Base-by-base conservation (phyloP, 176 grass and related monocot species). In the Zoysia japonica region DNA sequence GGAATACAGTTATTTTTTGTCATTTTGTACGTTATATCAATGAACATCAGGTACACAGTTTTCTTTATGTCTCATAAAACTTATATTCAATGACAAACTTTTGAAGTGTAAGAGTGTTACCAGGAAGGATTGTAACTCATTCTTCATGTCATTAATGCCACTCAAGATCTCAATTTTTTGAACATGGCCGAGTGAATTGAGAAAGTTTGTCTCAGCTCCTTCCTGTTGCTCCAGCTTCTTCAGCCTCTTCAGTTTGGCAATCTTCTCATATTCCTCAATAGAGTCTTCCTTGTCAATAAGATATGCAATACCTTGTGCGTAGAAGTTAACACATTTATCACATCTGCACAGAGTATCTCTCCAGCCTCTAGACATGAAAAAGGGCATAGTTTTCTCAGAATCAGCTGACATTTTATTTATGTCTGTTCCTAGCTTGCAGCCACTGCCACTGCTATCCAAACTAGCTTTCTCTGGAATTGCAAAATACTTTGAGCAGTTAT, bases 161-260 rank as follows among this genome's bases (percentile, higher is more conserved):
- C 88, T 91, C 68, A 95, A 64, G 63, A 99, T 86, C 82, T 99
- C 96, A 11, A 99, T 99, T 79, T 99, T 95, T 83, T 99, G 92
- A 70, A 99, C 79, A 91, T 99, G 96, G 70, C 88, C 28, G 11
- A 99, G 85, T 43, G 86, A 95, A 72, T 89, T 95, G 51, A 99
- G 79, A 73, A 99, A 99, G 48, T 86, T 95, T 51, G 88, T 67
- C 85, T 91, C 90, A 81, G 76, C 92, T 83, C 96, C 92, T 93
- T 99, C 90, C 75, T 93, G 88, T 42, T 99, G 85, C 77, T 95
- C 86, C 84, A 99, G 88, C 65, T 94, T 99, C 72, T 93, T 89
- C 79, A 88, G 77, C 79, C 96, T 95, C 80, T 93, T 99, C 45
- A 85, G 81, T 66, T 91, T 95, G 17, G 84, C 96, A 56, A 93